Conservation (phyloP, 106 monocot species). For the Acorus calamus region DNA sequence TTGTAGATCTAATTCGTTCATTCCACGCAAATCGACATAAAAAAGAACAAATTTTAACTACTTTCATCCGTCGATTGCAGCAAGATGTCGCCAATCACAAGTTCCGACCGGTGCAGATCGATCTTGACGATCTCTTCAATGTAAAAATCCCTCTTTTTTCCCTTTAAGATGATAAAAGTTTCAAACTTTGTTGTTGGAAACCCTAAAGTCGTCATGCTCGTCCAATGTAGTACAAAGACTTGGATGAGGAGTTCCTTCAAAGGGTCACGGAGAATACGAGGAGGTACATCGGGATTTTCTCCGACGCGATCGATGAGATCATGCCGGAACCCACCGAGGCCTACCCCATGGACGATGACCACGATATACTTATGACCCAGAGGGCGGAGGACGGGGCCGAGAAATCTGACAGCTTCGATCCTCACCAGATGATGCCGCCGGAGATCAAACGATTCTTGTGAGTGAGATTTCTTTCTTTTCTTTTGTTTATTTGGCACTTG, state of each 20-base stretch:
- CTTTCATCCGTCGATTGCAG: slow-evolving; percentile 17
- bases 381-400: slow-evolving; percentile 69
- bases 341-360: slow-evolving; percentile 70
- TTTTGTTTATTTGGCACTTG: background rate
- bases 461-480: slow-evolving; percentile 12
- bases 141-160: slow-evolving; percentile 19
- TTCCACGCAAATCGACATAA: too few species aligned
- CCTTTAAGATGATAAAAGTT: too few species aligned
- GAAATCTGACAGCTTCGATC: slow-evolving; percentile 49
- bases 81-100: slow-evolving; percentile 93
- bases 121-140: slow-evolving; percentile 85
- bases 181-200: background rate
- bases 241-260: slow-evolving; percentile 84
- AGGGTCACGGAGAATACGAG: slow-evolving; percentile 80
- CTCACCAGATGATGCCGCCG: slow-evolving; percentile 73
- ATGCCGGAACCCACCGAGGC: slow-evolving; percentile 85
- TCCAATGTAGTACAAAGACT: slow-evolving; percentile 60
- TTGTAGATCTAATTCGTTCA: background rate
- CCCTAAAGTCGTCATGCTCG: background rate
- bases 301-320: slow-evolving; percentile 77
- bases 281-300: slow-evolving; percentile 68
- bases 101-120: slow-evolving; percentile 74
- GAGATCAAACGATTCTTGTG: slow-evolving; percentile 94
- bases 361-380: slow-evolving; percentile 92
- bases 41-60: slow-evolving; percentile 1